These are phyloP conservation scores for Punctularia strigosozonata DNA, from an alignment of 768 basidiomycete genomes.

Conservation along the genomic window DNA sequence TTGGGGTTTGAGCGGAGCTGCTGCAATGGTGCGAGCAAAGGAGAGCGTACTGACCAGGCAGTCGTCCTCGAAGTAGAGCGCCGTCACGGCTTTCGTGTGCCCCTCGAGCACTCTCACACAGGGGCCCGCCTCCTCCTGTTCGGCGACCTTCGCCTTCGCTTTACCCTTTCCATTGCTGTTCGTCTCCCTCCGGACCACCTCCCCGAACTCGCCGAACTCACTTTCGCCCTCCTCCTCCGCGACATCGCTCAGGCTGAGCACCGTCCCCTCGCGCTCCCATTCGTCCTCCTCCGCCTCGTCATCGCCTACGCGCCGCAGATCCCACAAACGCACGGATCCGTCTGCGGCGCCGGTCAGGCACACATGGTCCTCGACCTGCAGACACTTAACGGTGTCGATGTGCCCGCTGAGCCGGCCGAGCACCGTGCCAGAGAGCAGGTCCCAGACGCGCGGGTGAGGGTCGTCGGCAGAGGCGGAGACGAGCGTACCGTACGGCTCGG, in stretches of 20 bases:
- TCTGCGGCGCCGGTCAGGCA: constrained; percentile 89
- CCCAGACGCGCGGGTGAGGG: constrained; percentile 86
- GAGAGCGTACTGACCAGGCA: constrained; percentile 55
- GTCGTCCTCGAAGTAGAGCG: constrained; percentile 91
- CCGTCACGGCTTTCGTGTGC: constrained; percentile 86
- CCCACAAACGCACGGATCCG: constrained; percentile 81
- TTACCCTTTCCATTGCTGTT: constrained; percentile 7
- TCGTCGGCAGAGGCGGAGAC: constrained; percentile 85
- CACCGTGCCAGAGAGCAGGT: constrained; percentile 81
- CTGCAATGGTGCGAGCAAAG: background rate
- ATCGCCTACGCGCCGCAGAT: constrained; percentile 72
- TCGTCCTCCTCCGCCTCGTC: constrained; percentile 47
- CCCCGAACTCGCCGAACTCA: constrained; percentile 22
- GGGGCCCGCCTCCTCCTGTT: constrained; percentile 37
- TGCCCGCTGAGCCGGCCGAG: constrained; percentile 81
- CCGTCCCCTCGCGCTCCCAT: constrained; percentile 31
- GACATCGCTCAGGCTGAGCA: constrained; percentile 50
- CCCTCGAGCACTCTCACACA: constrained; percentile 77
- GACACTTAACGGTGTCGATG: constrained; percentile 66
- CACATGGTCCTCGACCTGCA: constrained; percentile 87
- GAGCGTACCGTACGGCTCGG: constrained; percentile 91
- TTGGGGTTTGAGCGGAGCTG: background rate
- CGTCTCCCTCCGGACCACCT: constrained; percentile 16
- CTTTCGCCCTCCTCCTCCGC: constrained; percentile 40
- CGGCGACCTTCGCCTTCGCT: constrained; percentile 6